Base-by-base conservation (phyloP, 2,329 filamentous ascomycete species). In the Nannizziopsis barbatae region DNA sequence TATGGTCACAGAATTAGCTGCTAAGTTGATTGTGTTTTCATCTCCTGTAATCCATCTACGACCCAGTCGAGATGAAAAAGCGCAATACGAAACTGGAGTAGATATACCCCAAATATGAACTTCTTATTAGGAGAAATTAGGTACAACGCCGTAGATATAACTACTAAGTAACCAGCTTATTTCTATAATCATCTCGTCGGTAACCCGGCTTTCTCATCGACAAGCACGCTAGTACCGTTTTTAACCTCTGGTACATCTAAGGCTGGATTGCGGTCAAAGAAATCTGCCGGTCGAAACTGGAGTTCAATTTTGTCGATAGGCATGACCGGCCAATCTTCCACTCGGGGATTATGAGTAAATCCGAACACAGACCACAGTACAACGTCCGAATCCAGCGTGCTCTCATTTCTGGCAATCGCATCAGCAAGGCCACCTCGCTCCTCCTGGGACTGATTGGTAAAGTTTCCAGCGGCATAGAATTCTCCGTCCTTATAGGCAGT, bases 351-450 rank as follows among this genome's bases (percentile, higher is more conserved):
- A 53, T 75, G 73, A 18, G 72, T 75, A 46, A 74, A 54, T 0
- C 71, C 71, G 60, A 75, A 75, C 0, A 69, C 66, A 49, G 63
- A 68, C 71, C 72, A 75, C 0, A 75, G 55, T 1, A 76, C 72
- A 2, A 75, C 57, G 53, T 76, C 73, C 12, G 66, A 63, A 50
- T 74, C 60, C 7, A 59, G 56, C 0, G 72, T 65, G 7, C 62
- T 55, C 5, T 74, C 70, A 7, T 67, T 63, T 1, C 71, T 58
- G 8, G 63, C 64, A 1, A 64, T 66, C 47, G 68, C 70, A 49
- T 73, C 70, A 2, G 61, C 62, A 1, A 74, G 65, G 8, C 71
- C 71, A 32, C 65, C 71, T 1, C 62, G 55, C 50, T 74, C 72
- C 10, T 53, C 50, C 18, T 65, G 64, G 30, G 63, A 66, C 54